Evolutionary conservation across 139 green algal species (phyloP).

Genomic region (Tetradesmus lagerheimii): DNA sequence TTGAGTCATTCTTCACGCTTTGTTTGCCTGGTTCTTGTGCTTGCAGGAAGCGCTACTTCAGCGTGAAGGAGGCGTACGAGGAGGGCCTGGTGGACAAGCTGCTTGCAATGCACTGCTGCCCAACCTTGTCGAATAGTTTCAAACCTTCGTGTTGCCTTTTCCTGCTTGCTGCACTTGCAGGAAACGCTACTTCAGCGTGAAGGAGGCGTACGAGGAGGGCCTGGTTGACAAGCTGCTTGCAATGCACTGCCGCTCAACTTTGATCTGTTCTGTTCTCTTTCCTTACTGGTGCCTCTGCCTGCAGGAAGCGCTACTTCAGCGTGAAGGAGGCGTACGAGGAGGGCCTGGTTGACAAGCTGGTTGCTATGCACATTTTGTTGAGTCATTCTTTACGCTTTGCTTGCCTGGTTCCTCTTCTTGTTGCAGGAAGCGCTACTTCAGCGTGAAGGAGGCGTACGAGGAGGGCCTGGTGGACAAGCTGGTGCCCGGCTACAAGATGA

Average conservation of each 20-base stretch:
- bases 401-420: too few relatives aligned
- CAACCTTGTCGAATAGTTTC: not conserved
- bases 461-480: constrained; percentile 77
- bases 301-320: too few relatives aligned
- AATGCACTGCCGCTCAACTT: constrained; percentile 44
- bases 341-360: constrained; percentile 75
- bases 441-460: constrained; percentile 71
- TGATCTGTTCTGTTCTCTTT: too few relatives aligned
- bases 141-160: not conserved
- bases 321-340: constrained; percentile 73
- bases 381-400: too few relatives aligned
- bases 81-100: constrained; percentile 73
- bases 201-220: constrained; percentile 69
- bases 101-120: constrained; percentile 55
- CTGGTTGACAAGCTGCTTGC: constrained; percentile 72
- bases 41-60: constrained; percentile 56
- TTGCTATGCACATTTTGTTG: too few relatives aligned
- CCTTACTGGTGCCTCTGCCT: too few relatives aligned
- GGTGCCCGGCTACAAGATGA: constrained; percentile 70
- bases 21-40: too few relatives aligned
- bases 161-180: too few relatives aligned
- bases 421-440: constrained; percentile 64
- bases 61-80: constrained; percentile 67
- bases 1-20: too few relatives aligned
- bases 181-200: too few relatives aligned